These are phyloP conservation scores for Lasiosphaeria hispida DNA, from an alignment of 495 filamentous ascomycete species.

Conservation along the genomic window DNA sequence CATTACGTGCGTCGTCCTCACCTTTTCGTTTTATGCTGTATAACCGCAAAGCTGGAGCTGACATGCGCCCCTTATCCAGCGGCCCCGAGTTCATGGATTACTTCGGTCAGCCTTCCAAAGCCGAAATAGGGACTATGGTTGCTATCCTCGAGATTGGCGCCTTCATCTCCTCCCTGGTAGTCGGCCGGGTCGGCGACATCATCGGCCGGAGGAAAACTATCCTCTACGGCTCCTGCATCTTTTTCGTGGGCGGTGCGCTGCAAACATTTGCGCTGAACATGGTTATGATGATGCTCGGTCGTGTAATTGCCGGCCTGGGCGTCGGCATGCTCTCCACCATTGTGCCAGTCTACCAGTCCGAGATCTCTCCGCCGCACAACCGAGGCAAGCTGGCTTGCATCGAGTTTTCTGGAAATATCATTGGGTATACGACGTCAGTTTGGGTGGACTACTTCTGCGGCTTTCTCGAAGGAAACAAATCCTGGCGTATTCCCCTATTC, in stretches of 20 bases:
- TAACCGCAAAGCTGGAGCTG: neutral
- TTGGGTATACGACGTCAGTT: constrained; percentile 91
- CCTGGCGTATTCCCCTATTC: constrained; percentile 87
- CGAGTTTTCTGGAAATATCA: constrained; percentile 95
- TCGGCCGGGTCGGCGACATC: constrained; percentile 87
- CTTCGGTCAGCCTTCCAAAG: constrained; percentile 80
- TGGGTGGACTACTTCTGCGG: constrained; percentile 99
- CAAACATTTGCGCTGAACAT: constrained; percentile 80
- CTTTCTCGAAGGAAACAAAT: constrained; percentile 77
- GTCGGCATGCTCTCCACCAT: constrained; percentile 95
- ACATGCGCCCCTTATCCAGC: constrained; percentile 40
- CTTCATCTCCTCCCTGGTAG: constrained; percentile 82
- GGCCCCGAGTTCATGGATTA: constrained; percentile 85
- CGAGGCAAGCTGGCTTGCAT: constrained; percentile 94
- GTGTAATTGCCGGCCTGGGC: constrained; percentile 88
- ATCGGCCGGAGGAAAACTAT: constrained; percentile 89
- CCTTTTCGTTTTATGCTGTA: constrained; percentile 9
- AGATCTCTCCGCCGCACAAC: constrained; percentile 96
- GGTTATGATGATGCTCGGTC: constrained; percentile 87
- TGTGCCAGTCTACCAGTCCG: constrained; percentile 96
- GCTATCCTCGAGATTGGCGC: constrained; percentile 94
- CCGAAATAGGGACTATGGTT: constrained; percentile 92
- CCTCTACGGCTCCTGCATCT: constrained; percentile 88
- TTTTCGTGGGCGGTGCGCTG: constrained; percentile 83
- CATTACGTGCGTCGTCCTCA: constrained; percentile 72